These are phyloP conservation scores for Hibiscus syriacus DNA, from an alignment of 345 rosid species.

Conservation along the genomic window DNA sequence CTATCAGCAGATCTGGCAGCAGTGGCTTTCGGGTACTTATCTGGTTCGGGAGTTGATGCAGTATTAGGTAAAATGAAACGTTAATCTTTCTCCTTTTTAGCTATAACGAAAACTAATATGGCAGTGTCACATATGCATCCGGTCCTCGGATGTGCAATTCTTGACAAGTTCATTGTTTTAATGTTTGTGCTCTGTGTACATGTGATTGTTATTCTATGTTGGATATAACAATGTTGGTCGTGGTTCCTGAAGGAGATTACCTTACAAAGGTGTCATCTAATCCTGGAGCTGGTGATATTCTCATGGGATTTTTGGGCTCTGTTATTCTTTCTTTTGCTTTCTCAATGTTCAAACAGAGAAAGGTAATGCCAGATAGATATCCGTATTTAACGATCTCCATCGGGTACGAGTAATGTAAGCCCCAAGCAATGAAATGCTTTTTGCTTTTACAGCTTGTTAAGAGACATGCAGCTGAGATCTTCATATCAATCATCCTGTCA, in stretches of 20 bases:
- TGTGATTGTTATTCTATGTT: background rate
- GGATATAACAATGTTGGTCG: conserved; percentile 2
- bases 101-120: background rate
- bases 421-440: background rate
- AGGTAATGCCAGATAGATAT: conserved; percentile 33
- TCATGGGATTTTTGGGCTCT: conserved; percentile 94
- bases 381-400: background rate
- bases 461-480: conserved; percentile 93
- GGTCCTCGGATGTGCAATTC: background rate
- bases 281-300: conserved; percentile 94
- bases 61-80: conserved; percentile 48
- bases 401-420: background rate
- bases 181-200: background rate
- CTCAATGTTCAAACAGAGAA: conserved; percentile 95
- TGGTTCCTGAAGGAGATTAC: conserved; percentile 51
- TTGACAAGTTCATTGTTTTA: background rate
- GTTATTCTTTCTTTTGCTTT: conserved; percentile 92
- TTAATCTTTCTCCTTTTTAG: background rate
- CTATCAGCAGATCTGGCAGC: conserved; percentile 82
- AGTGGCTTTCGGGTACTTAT: conserved; percentile 69
- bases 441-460: conserved; percentile 69
- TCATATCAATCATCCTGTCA: conserved; percentile 69
- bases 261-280: conserved; percentile 69
- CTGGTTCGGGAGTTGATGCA: conserved; percentile 72
- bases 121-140: background rate